A percentile compares a stretch with the other conserved stretches of the same genome.
These are phyloP conservation scores for Alternaria alternata DNA, from an alignment of 2,329 filamentous ascomycete species.

Conservation along the genomic window DNA sequence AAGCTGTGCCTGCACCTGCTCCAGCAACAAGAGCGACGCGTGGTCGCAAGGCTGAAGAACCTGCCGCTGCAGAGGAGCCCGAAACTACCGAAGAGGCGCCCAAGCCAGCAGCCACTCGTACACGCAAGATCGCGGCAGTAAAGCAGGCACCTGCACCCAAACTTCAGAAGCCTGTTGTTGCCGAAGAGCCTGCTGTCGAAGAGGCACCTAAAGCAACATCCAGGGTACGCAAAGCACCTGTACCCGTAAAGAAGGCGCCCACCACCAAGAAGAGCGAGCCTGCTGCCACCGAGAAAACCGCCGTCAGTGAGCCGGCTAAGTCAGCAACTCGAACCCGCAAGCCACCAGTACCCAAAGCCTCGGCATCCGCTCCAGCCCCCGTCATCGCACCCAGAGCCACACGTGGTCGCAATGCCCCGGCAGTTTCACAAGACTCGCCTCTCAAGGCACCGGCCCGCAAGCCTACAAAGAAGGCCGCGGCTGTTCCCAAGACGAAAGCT, in stretches of 20 bases:
- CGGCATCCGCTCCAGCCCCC: constrained; percentile 17
- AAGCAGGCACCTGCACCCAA: constrained; percentile 28
- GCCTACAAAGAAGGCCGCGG: constrained; percentile 28
- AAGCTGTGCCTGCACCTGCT: constrained; percentile 25
- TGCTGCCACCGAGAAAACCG: constrained; percentile 16
- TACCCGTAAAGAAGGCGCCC: constrained; percentile 20
- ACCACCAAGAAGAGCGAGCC: constrained; percentile 17
- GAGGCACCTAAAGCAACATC: constrained; percentile 26
- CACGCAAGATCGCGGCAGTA: constrained; percentile 28
- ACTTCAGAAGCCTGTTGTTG: constrained; percentile 11
- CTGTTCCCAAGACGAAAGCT: constrained; percentile 20
- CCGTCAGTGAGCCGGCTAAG: constrained; percentile 24
- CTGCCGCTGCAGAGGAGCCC: constrained; percentile 21
- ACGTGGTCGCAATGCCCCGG: constrained; percentile 31
- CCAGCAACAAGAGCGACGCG: constrained; percentile 37
- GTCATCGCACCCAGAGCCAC: constrained; percentile 27
- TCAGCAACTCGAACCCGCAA: constrained; percentile 32
- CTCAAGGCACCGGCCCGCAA: constrained; percentile 40
- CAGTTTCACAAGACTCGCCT: constrained; percentile 32
- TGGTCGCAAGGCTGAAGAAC: constrained; percentile 30
- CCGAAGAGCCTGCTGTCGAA: constrained; percentile 19
- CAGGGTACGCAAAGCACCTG: constrained; percentile 31
- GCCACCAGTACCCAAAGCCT: constrained; percentile 22
- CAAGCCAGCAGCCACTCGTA: constrained; percentile 27
- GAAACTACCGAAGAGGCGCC: constrained; percentile 21